Percentiles rank a stretch among this genome's conserved stretches.
Evolutionary conservation across 306 rosid genomes (phyloP).

Genomic region (Styphnolobium japonicum): DNA sequence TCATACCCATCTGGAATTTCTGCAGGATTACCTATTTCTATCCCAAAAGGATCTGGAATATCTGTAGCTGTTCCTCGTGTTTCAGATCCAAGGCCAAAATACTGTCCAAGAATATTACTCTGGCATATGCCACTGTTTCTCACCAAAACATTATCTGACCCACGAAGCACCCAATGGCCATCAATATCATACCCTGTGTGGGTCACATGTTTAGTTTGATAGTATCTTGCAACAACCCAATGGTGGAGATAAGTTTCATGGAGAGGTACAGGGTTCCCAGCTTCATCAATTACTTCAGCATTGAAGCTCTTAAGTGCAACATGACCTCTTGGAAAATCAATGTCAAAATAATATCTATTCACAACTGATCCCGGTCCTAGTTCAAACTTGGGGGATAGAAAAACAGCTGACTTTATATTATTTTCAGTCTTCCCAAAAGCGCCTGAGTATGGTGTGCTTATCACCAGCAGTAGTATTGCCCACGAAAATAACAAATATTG

Average conservation of each 20-base stretch:
- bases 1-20: conserved; percentile 47
- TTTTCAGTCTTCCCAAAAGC: conserved; percentile 4
- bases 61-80: conserved; percentile 38
- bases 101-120: conserved; percentile 19
- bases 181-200: not conserved
- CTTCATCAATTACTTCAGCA: conserved; percentile 56
- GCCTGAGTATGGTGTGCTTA: conserved; percentile 16
- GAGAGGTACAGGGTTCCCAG: conserved; percentile 46
- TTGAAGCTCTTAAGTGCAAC: conserved; percentile 48
- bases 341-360: conserved; percentile 30
- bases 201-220: not conserved
- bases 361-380: conserved; percentile 51
- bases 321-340: conserved; percentile 56
- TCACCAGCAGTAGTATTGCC: conserved; percentile 13
- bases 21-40: conserved; percentile 49
- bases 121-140: conserved; percentile 50
- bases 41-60: conserved; percentile 53
- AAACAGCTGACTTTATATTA: conserved; percentile 35
- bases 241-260: conserved; percentile 65
- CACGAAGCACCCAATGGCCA: not conserved
- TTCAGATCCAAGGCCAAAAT: conserved; percentile 58
- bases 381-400: conserved; percentile 45
- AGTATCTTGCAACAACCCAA: conserved; percentile 36
- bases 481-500: not conserved
- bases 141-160: conserved; percentile 10